Base-by-base conservation (phyloP, 2,329 filamentous ascomycete species). In the Ustilaginoidea virens region DNA sequence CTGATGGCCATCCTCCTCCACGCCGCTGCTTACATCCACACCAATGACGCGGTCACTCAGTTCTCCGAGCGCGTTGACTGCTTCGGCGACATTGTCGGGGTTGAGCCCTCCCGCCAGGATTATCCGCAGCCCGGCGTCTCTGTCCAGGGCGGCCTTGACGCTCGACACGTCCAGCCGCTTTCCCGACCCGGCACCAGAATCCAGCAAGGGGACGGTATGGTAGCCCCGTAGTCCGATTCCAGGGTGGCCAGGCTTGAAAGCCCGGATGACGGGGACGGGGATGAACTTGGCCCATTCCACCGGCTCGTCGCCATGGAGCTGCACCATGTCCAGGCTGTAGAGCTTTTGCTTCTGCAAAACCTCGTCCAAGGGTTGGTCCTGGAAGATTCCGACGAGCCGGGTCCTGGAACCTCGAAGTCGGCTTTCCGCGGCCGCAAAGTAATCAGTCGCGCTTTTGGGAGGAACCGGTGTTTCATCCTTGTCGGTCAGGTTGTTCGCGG, bases 21-120 rank as follows among this genome's bases (percentile, higher is more conserved):
- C 85, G 1, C 92, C 92, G 45, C 82, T 93, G 52, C 85, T 93
- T 13, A 93, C 82, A 58, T 98, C 90, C 4, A 98, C 80, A 2
- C 78, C 86, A 19, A 85, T 59, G 9, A 94, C 69, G 34, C 75
- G 70, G 7, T 61, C 61, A 16, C 61, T 60, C 7, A 70, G 49
- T 5, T 66, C 59, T 1, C 74, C 77, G 11, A 87, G 56, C 10
- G 66, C 63, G 14, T 61, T 57, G 12, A 98, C 58, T 6, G 70
- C 66, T 5, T 70, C 60, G 1, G 59, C 60, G 5, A 98, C 79
- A 45, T 94, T 98, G 3, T 76, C 71, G 1, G 82, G 73, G 35
- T 74, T 74, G 31, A 98, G 49, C 0, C 90, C 92, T 9, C 90
- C 90, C 7, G 92, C 92, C 25, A 98, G 60, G 35, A 96, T 58